Conservation (phyloP, 73 alveolate species). For the Urostyla sp. region DNA sequence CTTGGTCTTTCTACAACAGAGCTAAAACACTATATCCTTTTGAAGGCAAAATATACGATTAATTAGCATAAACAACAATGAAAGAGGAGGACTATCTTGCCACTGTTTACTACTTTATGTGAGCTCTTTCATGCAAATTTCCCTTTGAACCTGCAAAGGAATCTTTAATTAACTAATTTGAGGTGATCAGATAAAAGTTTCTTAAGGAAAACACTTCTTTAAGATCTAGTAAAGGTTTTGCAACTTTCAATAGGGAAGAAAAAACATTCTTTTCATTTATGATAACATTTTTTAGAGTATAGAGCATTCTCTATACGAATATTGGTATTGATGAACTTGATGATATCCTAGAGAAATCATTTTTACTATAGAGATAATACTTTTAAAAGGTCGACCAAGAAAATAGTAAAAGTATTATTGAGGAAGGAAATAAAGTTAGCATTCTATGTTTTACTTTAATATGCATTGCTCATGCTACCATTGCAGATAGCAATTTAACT, state of each 20-base stretch:
- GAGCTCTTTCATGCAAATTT: conserved; percentile 48
- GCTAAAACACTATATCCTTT: conserved; percentile 51
- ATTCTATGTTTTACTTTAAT: conserved; percentile 8
- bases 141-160: conserved; percentile 54
- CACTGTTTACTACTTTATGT: conserved; percentile 50
- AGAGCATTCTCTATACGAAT: conserved; percentile 36
- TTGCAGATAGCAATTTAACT: conserved; percentile 8
- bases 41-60: conserved; percentile 45
- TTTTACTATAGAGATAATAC: not conserved
- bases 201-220: conserved; percentile 2
- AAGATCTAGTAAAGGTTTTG: not conserved
- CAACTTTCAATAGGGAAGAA: conserved; percentile 39
- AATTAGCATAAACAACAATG: conserved; percentile 13
- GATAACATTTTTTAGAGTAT: conserved; percentile 25
- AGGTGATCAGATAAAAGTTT: conserved; percentile 31
- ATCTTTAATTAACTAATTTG: conserved; percentile 41
- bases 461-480: conserved; percentile 52
- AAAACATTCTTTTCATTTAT: conserved; percentile 24
- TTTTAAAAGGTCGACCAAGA: conserved; percentile 15
- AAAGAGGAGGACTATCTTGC: conserved; percentile 50
- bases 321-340: conserved; percentile 56
- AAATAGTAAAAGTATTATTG: conserved; percentile 4
- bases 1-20: conserved; percentile 54
- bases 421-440: conserved; percentile 15
- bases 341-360: not conserved